Base-by-base conservation (phyloP, 371 early-diverging fungal species). In the Batkoa obscura region DNA sequence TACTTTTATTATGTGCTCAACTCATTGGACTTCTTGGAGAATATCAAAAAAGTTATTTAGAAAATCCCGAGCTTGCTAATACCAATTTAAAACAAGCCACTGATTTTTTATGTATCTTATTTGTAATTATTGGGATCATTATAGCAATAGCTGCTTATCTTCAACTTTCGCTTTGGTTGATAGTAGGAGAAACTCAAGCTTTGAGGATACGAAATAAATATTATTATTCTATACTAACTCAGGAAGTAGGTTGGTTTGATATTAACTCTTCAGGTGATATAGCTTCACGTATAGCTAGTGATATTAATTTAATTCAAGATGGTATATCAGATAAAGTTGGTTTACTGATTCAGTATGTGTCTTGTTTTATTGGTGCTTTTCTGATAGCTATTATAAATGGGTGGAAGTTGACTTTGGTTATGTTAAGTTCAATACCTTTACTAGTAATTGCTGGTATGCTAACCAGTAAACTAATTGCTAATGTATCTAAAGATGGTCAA, bases 221-320 rank as follows among this genome's bases (percentile, higher is more conserved):
- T 47, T 35, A 15, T 30, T 38, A 53, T 3, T 10, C 35, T 23
- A 15, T 53, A 30, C 38, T 53, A 4, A 35, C 38, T 17, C 38
- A 37, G 34, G 38, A 53, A n/a, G 30, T 34, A 2, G 70, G 72
- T 0, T 87, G 85, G 62, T 85, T 83, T 54, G 89, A 88, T 68
- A 66, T 60, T n/a, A 79, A 81, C 39, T 77, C 72, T 41, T 77
- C 83, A 13, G 93, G 93, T 57, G 81, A 80, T 2, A 66, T 93
- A 36, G 83, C 87, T 2, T 68, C 88, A 12, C 73, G 80, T 13
- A 76, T 94, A 39, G 77, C 90, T 9, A 75, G 79, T 48, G 90
- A 90, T 63, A 83, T 88, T 12, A 67, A 69, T 51, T 69, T 68
- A 50, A 71, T 76, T n/a, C 72, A 74, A 36, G 74, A 78, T 53